These are phyloP conservation scores for Metrosideros polymorpha DNA, from an alignment of 441 rosid species.

Conservation along the genomic window DNA sequence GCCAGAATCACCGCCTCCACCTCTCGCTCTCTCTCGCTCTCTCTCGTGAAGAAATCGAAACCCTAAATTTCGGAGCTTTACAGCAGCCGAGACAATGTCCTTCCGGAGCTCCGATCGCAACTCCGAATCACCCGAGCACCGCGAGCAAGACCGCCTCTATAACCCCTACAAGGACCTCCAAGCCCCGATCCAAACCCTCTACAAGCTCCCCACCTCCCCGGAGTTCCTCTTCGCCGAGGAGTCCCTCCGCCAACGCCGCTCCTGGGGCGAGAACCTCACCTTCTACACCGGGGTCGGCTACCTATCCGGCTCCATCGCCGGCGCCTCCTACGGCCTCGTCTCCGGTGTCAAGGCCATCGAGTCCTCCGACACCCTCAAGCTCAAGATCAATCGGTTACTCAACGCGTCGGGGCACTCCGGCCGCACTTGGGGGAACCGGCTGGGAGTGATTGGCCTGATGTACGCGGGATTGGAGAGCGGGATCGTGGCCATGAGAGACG, in stretches of 20 bases:
- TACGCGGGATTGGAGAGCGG: conserved; percentile 82
- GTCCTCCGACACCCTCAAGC: conserved; percentile 66
- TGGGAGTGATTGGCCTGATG: conserved; percentile 72
- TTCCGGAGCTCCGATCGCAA: conserved; percentile 16
- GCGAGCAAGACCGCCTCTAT: conserved; percentile 47
- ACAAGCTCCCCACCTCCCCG: conserved; percentile 89
- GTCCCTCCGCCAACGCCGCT: conserved; percentile 69
- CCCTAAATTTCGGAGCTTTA: not conserved
- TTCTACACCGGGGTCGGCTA: conserved; percentile 85
- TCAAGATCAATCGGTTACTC: conserved; percentile 63
- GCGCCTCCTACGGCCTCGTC: conserved; percentile 45
- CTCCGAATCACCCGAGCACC: conserved; percentile 10
- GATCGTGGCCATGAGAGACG: conserved; percentile 44
- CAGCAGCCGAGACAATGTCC: not conserved
- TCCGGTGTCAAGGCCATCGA: conserved; percentile 62
- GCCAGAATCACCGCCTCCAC: not conserved
- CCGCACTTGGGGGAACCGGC: conserved; percentile 70
- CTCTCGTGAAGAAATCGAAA: not conserved
- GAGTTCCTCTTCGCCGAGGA: conserved; percentile 90
- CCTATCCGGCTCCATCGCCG: conserved; percentile 54
- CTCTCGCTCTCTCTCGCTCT: not conserved
- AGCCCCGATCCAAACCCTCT: conserved; percentile 39
- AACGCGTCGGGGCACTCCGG: conserved; percentile 79
- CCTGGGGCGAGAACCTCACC: conserved; percentile 96
- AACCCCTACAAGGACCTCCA: conserved; percentile 77